A percentile compares a stretch with the other conserved stretches of the same genome.
These are phyloP conservation scores for Macrophomina pseudophaseolina DNA, from an alignment of 2,329 filamentous ascomycete species.

Conservation along the genomic window DNA sequence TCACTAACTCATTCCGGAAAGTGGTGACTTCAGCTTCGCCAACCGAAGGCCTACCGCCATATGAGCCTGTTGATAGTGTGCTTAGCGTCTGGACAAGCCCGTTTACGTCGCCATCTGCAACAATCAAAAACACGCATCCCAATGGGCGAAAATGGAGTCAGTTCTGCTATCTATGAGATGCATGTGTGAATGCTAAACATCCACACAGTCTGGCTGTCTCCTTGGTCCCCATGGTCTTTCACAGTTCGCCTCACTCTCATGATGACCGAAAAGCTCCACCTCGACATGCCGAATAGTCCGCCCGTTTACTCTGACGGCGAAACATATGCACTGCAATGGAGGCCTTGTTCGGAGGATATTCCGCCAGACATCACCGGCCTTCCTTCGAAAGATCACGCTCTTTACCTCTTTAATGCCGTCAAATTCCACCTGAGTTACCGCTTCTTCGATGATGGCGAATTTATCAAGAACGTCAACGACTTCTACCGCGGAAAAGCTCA, in stretches of 20 bases:
- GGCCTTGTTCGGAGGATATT: neutral
- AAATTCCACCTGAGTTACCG: conserved; percentile 3
- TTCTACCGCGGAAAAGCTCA: neutral
- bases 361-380: neutral
- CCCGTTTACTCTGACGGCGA: neutral
- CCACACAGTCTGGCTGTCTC: neutral
- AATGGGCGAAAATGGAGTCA: conserved; percentile 3
- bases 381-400: conserved; percentile 1
- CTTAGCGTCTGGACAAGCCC: conserved; percentile 8
- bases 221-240: neutral
- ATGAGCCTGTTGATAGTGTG: neutral
- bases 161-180: neutral
- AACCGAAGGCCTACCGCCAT: neutral
- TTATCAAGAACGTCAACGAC: neutral
- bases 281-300: neutral
- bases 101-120: neutral
- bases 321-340: neutral
- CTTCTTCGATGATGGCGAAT: neutral
- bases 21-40: neutral
- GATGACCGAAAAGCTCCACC: conserved; percentile 5
- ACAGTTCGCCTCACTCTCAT: neutral
- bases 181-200: neutral
- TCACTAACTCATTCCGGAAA: neutral
- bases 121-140: neutral
- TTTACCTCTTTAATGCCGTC: conserved; percentile 1